Conservation (phyloP, 768 basidiomycete genomes). For the Boletus patriciae region DNA sequence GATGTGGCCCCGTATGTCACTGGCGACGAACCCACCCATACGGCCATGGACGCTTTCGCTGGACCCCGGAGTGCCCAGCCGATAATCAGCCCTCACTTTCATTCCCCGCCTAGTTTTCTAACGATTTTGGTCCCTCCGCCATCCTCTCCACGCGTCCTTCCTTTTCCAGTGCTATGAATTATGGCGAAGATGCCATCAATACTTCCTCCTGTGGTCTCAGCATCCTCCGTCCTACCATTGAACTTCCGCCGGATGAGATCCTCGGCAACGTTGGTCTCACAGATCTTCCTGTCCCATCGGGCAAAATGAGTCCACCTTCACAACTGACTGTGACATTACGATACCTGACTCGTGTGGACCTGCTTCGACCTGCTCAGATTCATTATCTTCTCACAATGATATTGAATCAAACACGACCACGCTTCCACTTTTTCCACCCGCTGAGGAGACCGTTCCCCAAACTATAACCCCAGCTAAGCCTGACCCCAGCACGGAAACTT, state of each 20-base stretch:
- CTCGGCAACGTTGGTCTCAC: slow-evolving; percentile 39
- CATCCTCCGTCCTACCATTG: slow-evolving; percentile 76
- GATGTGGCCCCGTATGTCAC: slow-evolving; percentile 41
- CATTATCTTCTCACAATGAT: slow-evolving; percentile 3
- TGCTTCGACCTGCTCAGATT: slow-evolving; percentile 11
- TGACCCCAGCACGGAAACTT: no score
- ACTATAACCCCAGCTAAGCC: slow-evolving; percentile 62
- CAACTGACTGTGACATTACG: slow-evolving; percentile 16
- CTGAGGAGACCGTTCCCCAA: slow-evolving; percentile 48
- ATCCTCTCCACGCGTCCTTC: slow-evolving; percentile 68
- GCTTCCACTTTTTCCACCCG: slow-evolving; percentile 40
- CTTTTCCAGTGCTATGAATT: slow-evolving; percentile 66
- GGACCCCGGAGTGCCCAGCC: slow-evolving; percentile 18
- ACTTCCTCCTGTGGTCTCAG: slow-evolving; percentile 53
- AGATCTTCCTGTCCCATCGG: slow-evolving; percentile 12
- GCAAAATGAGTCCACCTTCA: slow-evolving; percentile 7
- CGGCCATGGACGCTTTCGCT: slow-evolving; percentile 25
- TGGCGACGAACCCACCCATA: slow-evolving; percentile 22
- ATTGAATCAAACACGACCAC: slow-evolving; percentile 10
- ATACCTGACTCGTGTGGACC: slow-evolving; percentile 30
- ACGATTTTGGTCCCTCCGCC: slow-evolving; percentile 76
- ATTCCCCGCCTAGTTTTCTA: slow-evolving; percentile 72
- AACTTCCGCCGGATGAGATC: slow-evolving; percentile 80
- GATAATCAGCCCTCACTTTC: slow-evolving; percentile 47
- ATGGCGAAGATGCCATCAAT: slow-evolving; percentile 69